Conservation (phyloP, 2,329 filamentous ascomycete species). For the Periconia sp. region DNA sequence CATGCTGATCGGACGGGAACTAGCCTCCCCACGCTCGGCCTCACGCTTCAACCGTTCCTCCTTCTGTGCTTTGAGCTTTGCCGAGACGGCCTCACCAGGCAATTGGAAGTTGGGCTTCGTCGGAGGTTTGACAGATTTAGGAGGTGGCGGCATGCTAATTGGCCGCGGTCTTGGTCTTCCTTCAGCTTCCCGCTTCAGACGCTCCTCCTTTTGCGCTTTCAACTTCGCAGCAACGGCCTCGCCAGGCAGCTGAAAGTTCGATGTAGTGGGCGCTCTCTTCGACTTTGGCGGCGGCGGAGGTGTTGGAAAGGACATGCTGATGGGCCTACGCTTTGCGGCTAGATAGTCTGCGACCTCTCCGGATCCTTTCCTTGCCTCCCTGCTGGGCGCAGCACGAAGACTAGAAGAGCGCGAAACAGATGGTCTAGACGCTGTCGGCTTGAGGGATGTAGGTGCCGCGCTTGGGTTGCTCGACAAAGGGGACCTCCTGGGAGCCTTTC, state of each 20-base stretch:
- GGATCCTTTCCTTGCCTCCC: conserved; percentile 27
- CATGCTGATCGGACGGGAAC: conserved; percentile 48
- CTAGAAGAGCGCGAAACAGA: conserved; percentile 34
- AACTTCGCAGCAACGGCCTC: conserved; percentile 60
- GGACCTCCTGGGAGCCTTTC: conserved; percentile 7
- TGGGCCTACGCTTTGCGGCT: conserved; percentile 53
- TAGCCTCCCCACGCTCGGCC: conserved; percentile 30
- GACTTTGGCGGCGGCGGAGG: conserved; percentile 57
- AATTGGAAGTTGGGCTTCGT: conserved; percentile 60
- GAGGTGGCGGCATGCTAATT: conserved; percentile 54
- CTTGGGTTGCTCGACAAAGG: conserved; percentile 31
- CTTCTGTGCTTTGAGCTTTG: conserved; percentile 39
- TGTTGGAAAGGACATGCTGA: conserved; percentile 55
- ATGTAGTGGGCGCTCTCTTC: conserved; percentile 55
- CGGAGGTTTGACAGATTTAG: conserved; percentile 58
- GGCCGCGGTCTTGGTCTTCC: conserved; percentile 43
- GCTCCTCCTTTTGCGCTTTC: conserved; percentile 58
- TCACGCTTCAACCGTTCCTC: conserved; percentile 44
- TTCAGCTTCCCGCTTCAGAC: conserved; percentile 52
- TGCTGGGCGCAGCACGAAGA: conserved; percentile 28
- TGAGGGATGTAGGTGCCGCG: conserved; percentile 33
- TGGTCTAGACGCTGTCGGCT: conserved; percentile 24
- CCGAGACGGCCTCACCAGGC: conserved; percentile 59
- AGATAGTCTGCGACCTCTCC: conserved; percentile 43
- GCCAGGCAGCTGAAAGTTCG: conserved; percentile 60